A percentile compares a stretch with the other conserved stretches of the same genome.
phyloP scores from a whole-genome alignment of 805 yeast species.

The Nakazawaea wyomingensis region DNA sequence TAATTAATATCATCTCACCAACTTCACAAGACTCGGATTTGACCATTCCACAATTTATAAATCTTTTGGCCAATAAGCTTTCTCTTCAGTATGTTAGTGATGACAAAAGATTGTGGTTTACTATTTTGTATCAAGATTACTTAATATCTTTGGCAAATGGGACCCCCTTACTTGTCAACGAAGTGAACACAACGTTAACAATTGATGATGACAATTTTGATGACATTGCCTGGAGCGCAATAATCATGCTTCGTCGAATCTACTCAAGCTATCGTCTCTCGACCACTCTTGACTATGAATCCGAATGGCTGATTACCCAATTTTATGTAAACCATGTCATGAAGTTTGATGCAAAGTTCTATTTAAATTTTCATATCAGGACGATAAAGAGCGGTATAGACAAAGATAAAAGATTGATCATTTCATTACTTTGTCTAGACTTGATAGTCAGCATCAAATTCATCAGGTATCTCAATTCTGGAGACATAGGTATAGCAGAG shows the following conservation, averaged over 20 bases:
- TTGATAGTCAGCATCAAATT: slow-evolving; percentile 3
- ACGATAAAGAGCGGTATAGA: slow-evolving; percentile 3
- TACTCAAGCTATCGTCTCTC: neutral
- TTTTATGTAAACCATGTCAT: neutral
- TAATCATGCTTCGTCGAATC: neutral
- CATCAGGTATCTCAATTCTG: neutral
- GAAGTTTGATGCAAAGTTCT: slow-evolving; percentile 7
- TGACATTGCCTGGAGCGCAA: slow-evolving; percentile 1
- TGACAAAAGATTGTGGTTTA: slow-evolving; percentile 2
- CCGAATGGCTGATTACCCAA: neutral
- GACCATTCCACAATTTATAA: neutral
- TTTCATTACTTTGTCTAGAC: neutral
- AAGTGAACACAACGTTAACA: neutral
- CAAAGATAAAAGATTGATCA: slow-evolving; percentile 5
- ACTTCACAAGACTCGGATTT: neutral
- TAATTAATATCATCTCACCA: neutral
- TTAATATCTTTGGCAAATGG: slow-evolving; percentile 2
- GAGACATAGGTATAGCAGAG: neutral
- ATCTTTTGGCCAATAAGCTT: neutral
- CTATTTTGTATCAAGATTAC: slow-evolving; percentile 6
- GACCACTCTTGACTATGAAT: neutral
- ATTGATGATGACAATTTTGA: slow-evolving; percentile 8
- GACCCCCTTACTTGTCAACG: slow-evolving; percentile 1
- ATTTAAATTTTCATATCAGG: slow-evolving; percentile 6
- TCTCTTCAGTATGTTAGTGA: neutral